Base-by-base conservation (phyloP, 2,329 filamentous ascomycete genomes). In the Penicillium sp. region DNA sequence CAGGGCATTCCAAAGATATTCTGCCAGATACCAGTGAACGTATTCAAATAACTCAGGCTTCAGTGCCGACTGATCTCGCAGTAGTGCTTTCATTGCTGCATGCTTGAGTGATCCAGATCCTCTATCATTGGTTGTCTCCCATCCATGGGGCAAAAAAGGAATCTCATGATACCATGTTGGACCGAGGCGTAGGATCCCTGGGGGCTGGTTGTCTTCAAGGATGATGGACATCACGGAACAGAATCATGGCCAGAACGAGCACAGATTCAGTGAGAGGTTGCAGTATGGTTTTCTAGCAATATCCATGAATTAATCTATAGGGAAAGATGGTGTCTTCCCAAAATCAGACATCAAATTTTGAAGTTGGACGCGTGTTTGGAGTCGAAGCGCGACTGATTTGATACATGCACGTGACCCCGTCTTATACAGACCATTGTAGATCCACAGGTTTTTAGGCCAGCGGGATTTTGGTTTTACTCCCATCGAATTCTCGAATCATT, bases 11-110 rank as follows among this genome's bases (percentile, higher is more conserved):
- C 76, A 78, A 8, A 79, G 55, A 39, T 72, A 68, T 40, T 64
- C 59, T 1, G 75, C 76, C 45, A 78, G 58, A 18, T 58, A 56
- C 76, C 75, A 78, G 1, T 75, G 76, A 2, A 79, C 54, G 39
- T 64, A 53, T 5, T 59, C 62, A 60, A 79, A 76, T 53, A 75
- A 62, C 2, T 68, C 66, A 1, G 65, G 45, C 1, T 66, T 71
- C 18, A 79, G 53, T 22, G 51, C 63, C 11, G 73, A 71, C 53
- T 78, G 75, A 50, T 78, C 72, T 34, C 60, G 54, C n/a, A 76
- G 45, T 1, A 63, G 43, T 26, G 61, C 56, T 52, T 60, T 66
- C 64, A 71, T 73, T 10, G 74, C 73, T 8, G 66, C 59, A 34
- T 72, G 62, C 47, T 71, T 76, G 29, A 77, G 55, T 5, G 71